phyloP scores from a whole-genome alignment of 1,284 basidiomycete genomes.

The Phenoliferia sp. region DNA sequence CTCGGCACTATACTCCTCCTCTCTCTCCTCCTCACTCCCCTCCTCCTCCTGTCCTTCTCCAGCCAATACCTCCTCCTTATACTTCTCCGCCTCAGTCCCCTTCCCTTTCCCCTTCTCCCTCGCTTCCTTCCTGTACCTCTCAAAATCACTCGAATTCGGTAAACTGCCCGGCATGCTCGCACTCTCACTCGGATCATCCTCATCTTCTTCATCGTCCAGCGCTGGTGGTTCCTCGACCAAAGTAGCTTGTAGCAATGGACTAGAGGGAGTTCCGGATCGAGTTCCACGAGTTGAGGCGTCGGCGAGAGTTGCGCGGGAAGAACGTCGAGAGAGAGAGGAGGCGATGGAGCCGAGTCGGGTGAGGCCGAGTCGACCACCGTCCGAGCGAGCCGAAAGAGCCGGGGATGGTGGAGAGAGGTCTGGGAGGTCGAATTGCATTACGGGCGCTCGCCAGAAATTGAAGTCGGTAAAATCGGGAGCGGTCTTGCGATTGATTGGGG shows the following conservation, averaged over 20 bases:
- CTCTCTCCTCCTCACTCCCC: conserved; percentile 34
- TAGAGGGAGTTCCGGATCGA: conserved; percentile 17
- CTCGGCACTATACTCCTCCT: conserved; percentile 30
- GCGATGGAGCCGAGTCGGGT: conserved; percentile 32
- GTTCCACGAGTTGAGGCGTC: conserved; percentile 7
- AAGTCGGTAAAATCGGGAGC: conserved; percentile 91
- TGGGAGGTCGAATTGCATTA: conserved; percentile 74
- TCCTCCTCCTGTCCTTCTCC: conserved; percentile 25
- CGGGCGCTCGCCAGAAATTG: conserved; percentile 86
- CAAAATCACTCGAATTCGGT: conserved; percentile 35
- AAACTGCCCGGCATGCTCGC: conserved; percentile 38
- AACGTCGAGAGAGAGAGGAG: conserved; percentile 25
- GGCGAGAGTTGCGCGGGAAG: conserved; percentile 22
- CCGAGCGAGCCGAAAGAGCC: conserved; percentile 83
- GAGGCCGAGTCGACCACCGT: conserved; percentile 43
- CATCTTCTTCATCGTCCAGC: conserved; percentile 16
- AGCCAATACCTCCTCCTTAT: conserved; percentile 17
- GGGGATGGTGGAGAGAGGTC: conserved; percentile 65
- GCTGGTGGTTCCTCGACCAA: conserved; percentile 24
- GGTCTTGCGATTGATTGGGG: conserved; percentile 83
- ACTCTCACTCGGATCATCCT: conserved; percentile 24
- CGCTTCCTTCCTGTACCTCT: conserved; percentile 28
- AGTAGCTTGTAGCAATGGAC: conserved; percentile 21
- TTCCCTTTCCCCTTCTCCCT: conserved; percentile 19
- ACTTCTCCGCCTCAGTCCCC: conserved; percentile 7